Evolutionary conservation across 1,139 yeast species (phyloP).

Genomic region (Yarrowia galli): DNA sequence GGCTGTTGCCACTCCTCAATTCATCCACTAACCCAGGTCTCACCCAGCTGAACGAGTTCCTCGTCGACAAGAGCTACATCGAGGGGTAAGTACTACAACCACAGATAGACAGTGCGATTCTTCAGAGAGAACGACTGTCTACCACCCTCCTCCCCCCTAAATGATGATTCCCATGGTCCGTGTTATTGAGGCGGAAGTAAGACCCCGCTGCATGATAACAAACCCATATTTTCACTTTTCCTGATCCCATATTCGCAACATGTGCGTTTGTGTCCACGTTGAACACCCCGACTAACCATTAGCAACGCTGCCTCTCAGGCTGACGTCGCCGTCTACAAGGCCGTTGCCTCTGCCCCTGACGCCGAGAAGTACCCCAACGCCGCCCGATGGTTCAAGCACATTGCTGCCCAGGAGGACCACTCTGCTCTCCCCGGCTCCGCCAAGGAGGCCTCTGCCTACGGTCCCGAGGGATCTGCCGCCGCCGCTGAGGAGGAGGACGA

Average conservation of each 20-base stretch:
- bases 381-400: constrained; percentile 98
- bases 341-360: constrained; percentile 71
- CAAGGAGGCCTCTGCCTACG: constrained; percentile 53
- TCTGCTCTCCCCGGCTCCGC: constrained; percentile 57
- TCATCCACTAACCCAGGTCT: constrained; percentile 57
- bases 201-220: constrained; percentile 39
- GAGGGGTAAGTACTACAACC: constrained; percentile 65
- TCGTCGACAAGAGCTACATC: constrained; percentile 90
- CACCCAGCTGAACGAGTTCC: constrained; percentile 82
- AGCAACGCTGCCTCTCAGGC: constrained; percentile 74
- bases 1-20: too few species aligned
- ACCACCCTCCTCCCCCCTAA: neutral
- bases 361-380: constrained; percentile 85
- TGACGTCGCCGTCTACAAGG: constrained; percentile 89
- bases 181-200: constrained; percentile 32
- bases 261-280: neutral
- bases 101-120: too few species aligned
- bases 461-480: constrained; percentile 75
- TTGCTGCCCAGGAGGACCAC: constrained; percentile 88
- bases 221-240: constrained; percentile 39
- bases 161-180: constrained; percentile 32
- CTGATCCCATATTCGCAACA: constrained; percentile 40
- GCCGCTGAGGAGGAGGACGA: constrained; percentile 86
- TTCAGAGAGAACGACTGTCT: too few species aligned
- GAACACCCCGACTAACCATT: constrained; percentile 30